A percentile compares a stretch with the other conserved stretches of the same genome.
Evolutionary conservation across 1,139 yeast species (phyloP).

Genomic region (Hemisphaericaspora xylanilytica): DNA sequence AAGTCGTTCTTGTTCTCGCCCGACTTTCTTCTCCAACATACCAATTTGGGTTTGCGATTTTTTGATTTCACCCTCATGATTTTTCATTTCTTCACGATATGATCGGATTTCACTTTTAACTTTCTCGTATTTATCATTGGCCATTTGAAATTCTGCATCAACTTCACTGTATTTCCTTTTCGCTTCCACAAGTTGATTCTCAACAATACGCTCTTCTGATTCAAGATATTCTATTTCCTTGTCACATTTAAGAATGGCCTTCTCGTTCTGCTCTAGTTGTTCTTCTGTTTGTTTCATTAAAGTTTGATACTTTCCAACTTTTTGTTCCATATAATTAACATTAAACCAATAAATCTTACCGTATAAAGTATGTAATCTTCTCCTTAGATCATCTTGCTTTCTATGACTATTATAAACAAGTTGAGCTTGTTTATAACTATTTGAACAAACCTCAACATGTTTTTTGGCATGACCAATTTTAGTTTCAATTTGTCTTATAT

Average conservation of each 20-base stretch:
- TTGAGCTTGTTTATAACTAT: conserved; percentile 36
- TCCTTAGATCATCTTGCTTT: conserved; percentile 42
- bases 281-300: conserved; percentile 20
- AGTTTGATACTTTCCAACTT: conserved; percentile 18
- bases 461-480: conserved; percentile 33
- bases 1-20: conserved; percentile 34
- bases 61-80: conserved; percentile 13
- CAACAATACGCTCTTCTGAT: conserved; percentile 16
- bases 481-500: conserved; percentile 39
- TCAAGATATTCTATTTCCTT: conserved; percentile 9
- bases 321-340: conserved; percentile 37
- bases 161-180: not conserved
- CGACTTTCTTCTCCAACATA: conserved; percentile 18
- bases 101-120: conserved; percentile 18
- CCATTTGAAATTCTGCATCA: conserved; percentile 12
- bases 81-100: conserved; percentile 5
- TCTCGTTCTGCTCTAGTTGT: conserved; percentile 16
- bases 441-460: conserved; percentile 25
- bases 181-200: conserved; percentile 4
- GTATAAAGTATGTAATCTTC: conserved; percentile 43
- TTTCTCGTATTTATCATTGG: conserved; percentile 16
- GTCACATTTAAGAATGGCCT: conserved; percentile 15
- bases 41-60: conserved; percentile 16
- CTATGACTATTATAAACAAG: conserved; percentile 38
- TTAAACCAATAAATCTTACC: conserved; percentile 71